These are phyloP conservation scores for Noccaea bulbosa DNA, from an alignment of 345 rosid species.

Conservation along the genomic window DNA sequence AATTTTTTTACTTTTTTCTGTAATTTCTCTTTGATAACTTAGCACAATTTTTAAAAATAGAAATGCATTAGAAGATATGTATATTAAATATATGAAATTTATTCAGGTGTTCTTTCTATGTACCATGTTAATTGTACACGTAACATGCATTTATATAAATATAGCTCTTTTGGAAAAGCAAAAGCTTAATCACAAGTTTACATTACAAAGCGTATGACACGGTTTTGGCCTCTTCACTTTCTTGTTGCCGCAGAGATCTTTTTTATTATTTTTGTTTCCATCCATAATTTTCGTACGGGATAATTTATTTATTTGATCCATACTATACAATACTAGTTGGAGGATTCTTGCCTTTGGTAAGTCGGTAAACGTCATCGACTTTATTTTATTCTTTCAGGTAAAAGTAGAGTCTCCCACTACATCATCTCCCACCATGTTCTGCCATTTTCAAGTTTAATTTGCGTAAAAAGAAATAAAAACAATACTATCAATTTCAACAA, in stretches of 20 bases:
- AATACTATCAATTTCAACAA: not conserved
- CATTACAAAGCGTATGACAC: conserved; percentile 52
- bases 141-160: conserved; percentile 32
- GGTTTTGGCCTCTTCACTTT: conserved; percentile 69
- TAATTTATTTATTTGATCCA: conserved; percentile 23
- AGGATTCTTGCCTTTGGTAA: conserved; percentile 43
- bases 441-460: not conserved
- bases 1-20: not conserved
- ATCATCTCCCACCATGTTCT: conserved; percentile 24
- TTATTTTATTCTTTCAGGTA: conserved; percentile 39
- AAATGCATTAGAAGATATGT: not conserved
- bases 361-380: conserved; percentile 34
- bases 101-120: conserved; percentile 15
- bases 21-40: not conserved
- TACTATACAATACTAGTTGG: conserved; percentile 10
- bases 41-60: not conserved
- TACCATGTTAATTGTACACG: conserved; percentile 39
- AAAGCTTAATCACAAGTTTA: conserved; percentile 42
- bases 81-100: conserved; percentile 3
- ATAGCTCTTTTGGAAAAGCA: conserved; percentile 53
- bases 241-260: conserved; percentile 33
- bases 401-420: conserved; percentile 31
- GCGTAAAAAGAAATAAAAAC: too few relatives aligned
- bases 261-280: conserved; percentile 41
- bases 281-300: conserved; percentile 15